phyloP scores from a whole-genome alignment of 2,329 filamentous ascomycete species.

The Xylogone sp. region DNA sequence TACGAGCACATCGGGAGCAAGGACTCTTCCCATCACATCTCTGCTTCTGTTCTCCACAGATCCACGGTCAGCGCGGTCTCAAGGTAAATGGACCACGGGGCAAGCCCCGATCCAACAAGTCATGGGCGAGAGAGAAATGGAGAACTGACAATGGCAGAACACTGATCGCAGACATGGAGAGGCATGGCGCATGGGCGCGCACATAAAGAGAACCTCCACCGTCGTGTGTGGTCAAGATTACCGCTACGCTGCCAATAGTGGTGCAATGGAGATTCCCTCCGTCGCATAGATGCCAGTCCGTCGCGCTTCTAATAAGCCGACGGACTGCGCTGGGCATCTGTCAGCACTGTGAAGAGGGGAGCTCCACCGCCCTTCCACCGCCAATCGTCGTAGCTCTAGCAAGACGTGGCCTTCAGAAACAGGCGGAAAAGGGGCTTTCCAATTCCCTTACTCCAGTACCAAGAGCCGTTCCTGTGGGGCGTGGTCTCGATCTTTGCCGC shows the following conservation, averaged over 20 bases:
- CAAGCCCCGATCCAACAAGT: too few species aligned
- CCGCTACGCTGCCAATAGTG: not conserved
- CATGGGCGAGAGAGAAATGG: not conserved
- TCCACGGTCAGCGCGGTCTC: not conserved
- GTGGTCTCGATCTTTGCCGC: too few species aligned
- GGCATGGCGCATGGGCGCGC: not conserved
- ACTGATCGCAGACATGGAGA: constrained; percentile 2
- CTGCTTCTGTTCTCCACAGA: not conserved
- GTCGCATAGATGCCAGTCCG: not conserved
- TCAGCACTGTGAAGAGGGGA: too few species aligned
- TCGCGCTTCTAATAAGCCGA: not conserved
- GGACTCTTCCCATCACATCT: constrained; percentile 2
- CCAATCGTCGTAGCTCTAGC: too few species aligned
- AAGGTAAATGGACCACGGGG: too few species aligned
- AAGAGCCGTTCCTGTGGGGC: too few species aligned
- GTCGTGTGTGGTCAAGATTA: not conserved
- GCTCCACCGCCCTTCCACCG: too few species aligned
- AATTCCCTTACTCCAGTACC: too few species aligned
- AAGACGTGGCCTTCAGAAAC: too few species aligned
- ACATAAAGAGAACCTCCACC: not conserved
- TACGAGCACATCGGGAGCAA: constrained; percentile 1
- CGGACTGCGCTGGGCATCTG: not conserved
- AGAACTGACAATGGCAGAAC: constrained; percentile 1
- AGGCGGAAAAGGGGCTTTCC: too few species aligned
- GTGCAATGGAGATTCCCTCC: not conserved